These are phyloP conservation scores for Hevea brasiliensis DNA, from an alignment of 345 rosid species.

Conservation along the genomic window DNA sequence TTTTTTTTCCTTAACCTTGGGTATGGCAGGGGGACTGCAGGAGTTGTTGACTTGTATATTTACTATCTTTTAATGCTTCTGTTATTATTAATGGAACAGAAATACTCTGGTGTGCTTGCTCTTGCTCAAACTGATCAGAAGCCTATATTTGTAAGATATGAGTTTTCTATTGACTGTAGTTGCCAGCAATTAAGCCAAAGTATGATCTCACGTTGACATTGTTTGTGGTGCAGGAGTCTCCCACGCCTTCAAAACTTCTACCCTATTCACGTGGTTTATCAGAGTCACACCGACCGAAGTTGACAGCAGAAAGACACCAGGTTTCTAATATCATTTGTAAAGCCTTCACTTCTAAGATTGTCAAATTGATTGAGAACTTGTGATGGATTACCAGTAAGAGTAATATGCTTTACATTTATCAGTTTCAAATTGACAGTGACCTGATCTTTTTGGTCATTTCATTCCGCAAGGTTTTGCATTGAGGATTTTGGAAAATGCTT, in stretches of 20 bases:
- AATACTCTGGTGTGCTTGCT: constrained; percentile 48
- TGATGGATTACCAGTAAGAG: neutral
- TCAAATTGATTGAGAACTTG: constrained; percentile 5
- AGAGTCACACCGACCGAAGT: constrained; percentile 73
- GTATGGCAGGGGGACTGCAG: neutral
- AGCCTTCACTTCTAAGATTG: constrained; percentile 11
- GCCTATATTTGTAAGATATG: constrained; percentile 62
- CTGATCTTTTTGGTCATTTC: neutral
- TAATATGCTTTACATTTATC: neutral
- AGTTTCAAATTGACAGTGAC: neutral
- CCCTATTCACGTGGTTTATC: constrained; percentile 73
- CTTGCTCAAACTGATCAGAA: constrained; percentile 56
- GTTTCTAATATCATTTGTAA: constrained; percentile 37
- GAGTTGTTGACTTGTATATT: neutral
- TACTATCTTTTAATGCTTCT: neutral
- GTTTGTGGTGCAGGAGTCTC: constrained; percentile 64
- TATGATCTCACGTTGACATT: constrained; percentile 10
- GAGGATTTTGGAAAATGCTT: constrained; percentile 1
- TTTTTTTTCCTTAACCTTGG: neutral
- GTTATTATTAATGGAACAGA: constrained; percentile 46
- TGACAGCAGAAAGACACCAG: constrained; percentile 83
- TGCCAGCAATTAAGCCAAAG: neutral
- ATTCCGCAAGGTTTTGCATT: constrained; percentile 9
- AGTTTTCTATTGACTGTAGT: constrained; percentile 6
- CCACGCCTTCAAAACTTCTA: constrained; percentile 80